Base-by-base conservation (phyloP, 1,139 yeast genomes). In the Candida tetrigidarum region DNA sequence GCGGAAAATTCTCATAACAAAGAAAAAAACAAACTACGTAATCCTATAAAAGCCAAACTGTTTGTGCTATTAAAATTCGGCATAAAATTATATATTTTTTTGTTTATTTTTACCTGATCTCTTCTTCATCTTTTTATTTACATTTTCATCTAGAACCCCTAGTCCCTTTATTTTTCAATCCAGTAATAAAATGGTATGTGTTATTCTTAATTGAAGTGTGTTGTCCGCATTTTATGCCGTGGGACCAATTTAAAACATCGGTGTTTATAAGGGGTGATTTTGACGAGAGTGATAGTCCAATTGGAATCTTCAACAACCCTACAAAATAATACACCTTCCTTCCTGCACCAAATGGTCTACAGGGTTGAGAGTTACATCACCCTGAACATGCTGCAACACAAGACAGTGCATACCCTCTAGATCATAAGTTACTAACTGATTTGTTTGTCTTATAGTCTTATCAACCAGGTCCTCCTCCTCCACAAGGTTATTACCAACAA, bases 381-480 rank as follows among this genome's bases (percentile, higher is more conserved):
- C n/a, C n/a, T n/a, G n/a, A n/a, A n/a, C n/a, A n/a, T n/a, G n/a
- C n/a, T n/a, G n/a, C n/a, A n/a, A n/a, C n/a, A n/a, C n/a, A n/a
- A n/a, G n/a, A n/a, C n/a, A n/a, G n/a, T n/a, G n/a, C n/a, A n/a
- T n/a, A n/a, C n/a, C n/a, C n/a, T n/a, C n/a, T n/a, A n/a, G n/a
- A n/a, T n/a, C n/a, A n/a, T n/a, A n/a, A n/a, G n/a, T n/a, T 20
- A 33, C 38, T 36, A 36, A 36, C 39, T 7, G 15, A 8, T 18
- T 5, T 27, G 4, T 19, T 19, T 23, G 12, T 36, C 9, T 14
- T 18, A 15, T n/a, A 50, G 53, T 47, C 50, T n/a, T n/a, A 64
- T 42, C 70, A 66, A 48, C 72, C 66, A 62, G 70, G 69, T 37
- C 70, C 71, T 36, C 71, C 66, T 32, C 67, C 53, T 46, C 58